Evolutionary conservation across 176 grass and related monocot genomes (phyloP).

Genomic region (bread wheat (Triticum aestivum)): IWGSC_CS_RefSeq_v2.1 NC_057806.1:662318405-662318904

Average conservation of each 20-base stretch:
- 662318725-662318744: not conserved
- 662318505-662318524: slow-evolving; percentile 12
- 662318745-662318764: not conserved
- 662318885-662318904: not conserved
- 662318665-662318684: not conserved
- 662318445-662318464: not conserved
- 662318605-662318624: not conserved
- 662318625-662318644: not conserved
- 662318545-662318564: not conserved
- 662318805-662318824: slow-evolving; percentile 1
- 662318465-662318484: not conserved
- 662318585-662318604: not conserved
- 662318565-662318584: not conserved
- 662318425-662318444: slow-evolving; percentile 29
- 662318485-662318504: not conserved
- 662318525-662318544: not conserved
- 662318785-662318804: not conserved
- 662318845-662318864: not conserved
- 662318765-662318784: not conserved
- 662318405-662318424: not conserved
- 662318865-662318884: not conserved
- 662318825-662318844: not conserved
- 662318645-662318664: not conserved
- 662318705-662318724: not conserved
- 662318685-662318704: not conserved